Percentiles rank a stretch among this genome's conserved stretches.
Evolutionary conservation across 371 early-diverging fungal genomes (phyloP).

Genomic region (Mucor mucedo): DNA sequence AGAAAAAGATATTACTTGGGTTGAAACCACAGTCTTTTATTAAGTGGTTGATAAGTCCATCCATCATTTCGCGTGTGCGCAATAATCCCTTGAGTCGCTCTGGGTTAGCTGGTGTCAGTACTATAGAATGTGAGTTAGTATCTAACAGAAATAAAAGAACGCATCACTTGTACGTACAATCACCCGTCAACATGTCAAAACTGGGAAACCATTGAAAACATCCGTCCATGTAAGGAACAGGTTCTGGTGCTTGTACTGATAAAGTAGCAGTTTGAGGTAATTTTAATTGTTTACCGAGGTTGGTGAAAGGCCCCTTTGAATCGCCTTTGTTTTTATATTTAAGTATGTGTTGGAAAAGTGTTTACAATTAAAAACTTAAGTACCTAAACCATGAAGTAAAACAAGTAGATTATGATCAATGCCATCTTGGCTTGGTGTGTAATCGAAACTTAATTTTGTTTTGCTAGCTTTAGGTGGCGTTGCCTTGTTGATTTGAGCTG

Average conservation of each 20-base stretch:
- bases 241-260: conserved; percentile 67
- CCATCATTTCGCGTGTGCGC: conserved; percentile 40
- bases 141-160: background rate
- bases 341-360: background rate
- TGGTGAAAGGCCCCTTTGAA: conserved; percentile 62
- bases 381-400: conserved; percentile 75
- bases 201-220: conserved; percentile 73
- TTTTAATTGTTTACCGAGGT: conserved; percentile 61
- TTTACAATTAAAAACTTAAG: background rate
- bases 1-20: conserved; percentile 58
- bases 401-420: conserved; percentile 74
- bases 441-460: conserved; percentile 53
- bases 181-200: conserved; percentile 64
- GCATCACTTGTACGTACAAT: conserved; percentile 36
- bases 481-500: conserved; percentile 27
- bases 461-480: conserved; percentile 38
- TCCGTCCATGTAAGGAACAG: conserved; percentile 66
- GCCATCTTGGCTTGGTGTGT: conserved; percentile 59
- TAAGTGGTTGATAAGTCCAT: conserved; percentile 48
- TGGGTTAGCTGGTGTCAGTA: conserved; percentile 51
- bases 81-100: conserved; percentile 48
- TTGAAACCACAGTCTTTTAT: conserved; percentile 51
- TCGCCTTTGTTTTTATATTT: conserved; percentile 39
- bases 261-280: conserved; percentile 74
- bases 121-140: conserved; percentile 23